Percentiles rank a stretch among this genome's conserved stretches.
phyloP scores from a whole-genome alignment of 202 grass and related monocot species.

The Panicum hallii region DNA sequence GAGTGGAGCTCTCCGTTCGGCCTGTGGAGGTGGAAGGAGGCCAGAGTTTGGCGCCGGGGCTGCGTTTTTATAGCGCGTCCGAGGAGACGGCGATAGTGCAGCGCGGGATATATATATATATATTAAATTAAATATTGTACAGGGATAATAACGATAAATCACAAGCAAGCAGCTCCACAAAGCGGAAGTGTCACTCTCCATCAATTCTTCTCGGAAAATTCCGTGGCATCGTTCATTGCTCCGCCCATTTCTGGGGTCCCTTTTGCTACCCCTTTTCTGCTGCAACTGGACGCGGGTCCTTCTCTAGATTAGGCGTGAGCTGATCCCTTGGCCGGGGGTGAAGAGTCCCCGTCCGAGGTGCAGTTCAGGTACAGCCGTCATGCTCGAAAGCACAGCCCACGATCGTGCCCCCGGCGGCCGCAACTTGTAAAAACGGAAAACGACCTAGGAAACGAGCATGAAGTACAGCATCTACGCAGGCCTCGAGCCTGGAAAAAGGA shows the following conservation, averaged over 20 bases:
- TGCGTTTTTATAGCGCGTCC: constrained; percentile 23
- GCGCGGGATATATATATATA: background rate
- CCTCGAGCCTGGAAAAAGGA: too few species aligned
- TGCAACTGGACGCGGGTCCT: constrained; percentile 35
- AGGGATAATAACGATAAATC: background rate
- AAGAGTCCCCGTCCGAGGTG: background rate
- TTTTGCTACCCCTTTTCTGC: background rate
- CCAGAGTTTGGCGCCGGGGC: background rate
- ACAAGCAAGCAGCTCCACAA: background rate
- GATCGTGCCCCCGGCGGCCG: background rate
- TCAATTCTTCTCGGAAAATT: constrained; percentile 2
- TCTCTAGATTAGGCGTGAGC: constrained; percentile 34
- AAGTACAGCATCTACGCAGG: background rate
- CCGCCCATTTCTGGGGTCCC: background rate
- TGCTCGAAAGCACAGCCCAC: constrained; percentile 5
- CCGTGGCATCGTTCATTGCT: background rate
- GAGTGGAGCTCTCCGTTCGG: background rate
- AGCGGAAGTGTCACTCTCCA: constrained; percentile 31
- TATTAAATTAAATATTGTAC: background rate
- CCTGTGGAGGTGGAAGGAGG: constrained; percentile 2
- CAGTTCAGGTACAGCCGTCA: background rate
- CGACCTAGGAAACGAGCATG: background rate
- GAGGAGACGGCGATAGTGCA: background rate
- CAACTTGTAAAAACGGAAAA: constrained; percentile 4
- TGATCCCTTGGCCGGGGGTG: background rate